Base-by-base conservation (phyloP, 768 basidiomycete genomes). In the Termitomyces sp. region DNA sequence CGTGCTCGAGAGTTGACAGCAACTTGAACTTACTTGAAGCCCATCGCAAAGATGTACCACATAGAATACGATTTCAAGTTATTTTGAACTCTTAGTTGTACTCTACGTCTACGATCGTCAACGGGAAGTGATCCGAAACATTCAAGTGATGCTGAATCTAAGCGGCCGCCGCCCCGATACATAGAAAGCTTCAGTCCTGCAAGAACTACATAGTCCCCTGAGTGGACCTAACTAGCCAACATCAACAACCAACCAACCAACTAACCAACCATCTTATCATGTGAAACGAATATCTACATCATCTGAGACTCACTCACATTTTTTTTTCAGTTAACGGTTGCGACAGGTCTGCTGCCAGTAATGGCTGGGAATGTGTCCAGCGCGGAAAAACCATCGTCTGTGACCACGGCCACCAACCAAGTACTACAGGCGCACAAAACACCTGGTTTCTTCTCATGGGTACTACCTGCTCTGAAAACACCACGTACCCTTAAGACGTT, bases 401-500 rank as follows among this genome's bases (percentile, higher is more conserved):
- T 36, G 37, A 46, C 22, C 13, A 27, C 31, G 4, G 53, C 18
- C n/a, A n/a, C 46, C 9, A 32, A n/a, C 31, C 29, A 46, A 9
- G 42, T 16, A 8, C 32, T 53, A 14, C 41, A 20, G 5, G n/a
- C 49, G 39, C 26, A 36, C 26, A 57, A 34, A 42, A 26, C 42
- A 41, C 42, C 56, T 48, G 65, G 69, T n/a, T 56, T 62, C 27
- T 69, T 70, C 56, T 61, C 68, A 9, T 76, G 74, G 74, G 51
- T 74, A 20, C 22, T 59, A 5, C 71, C 71, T 7, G 74, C 74
- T 18, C 61, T 70, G 55, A 68, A 63, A 49, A 71, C 67, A 8
- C 68, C 63, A 42, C 69, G 75, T 18, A 73, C 67, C 24, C 54
- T 72, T 57, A 78, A 79, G 60, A 76, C 75, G 0, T 77, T 69